These are phyloP conservation scores for Blumeria hordei DNA, from an alignment of 2,329 filamentous ascomycete species.

Conservation along the genomic window DNA sequence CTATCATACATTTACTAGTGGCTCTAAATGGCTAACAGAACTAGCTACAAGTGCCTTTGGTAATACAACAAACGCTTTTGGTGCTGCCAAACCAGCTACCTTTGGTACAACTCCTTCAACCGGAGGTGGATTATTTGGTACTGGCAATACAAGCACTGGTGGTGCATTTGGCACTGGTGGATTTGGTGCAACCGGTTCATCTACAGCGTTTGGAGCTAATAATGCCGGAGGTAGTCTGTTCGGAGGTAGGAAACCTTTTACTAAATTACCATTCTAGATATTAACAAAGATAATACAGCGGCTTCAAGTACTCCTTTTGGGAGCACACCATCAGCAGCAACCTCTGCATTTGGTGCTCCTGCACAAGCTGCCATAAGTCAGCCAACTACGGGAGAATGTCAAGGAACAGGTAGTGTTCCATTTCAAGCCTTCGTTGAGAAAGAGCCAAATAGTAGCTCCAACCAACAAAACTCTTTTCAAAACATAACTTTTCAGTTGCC, in stretches of 20 bases:
- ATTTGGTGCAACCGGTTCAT: slow-evolving; percentile 19
- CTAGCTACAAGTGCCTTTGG: slow-evolving; percentile 20
- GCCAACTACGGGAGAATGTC: slow-evolving; percentile 27
- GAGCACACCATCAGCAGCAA: slow-evolving; percentile 16
- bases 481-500: slow-evolving; percentile 56
- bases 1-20: not conserved
- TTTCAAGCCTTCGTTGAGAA: slow-evolving; percentile 53
- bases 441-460: slow-evolving; percentile 32
- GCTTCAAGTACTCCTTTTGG: slow-evolving; percentile 17
- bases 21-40: slow-evolving; percentile 6
- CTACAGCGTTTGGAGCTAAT: slow-evolving; percentile 11
- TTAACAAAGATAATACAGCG: slow-evolving; percentile 10
- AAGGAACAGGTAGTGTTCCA: slow-evolving; percentile 44
- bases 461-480: slow-evolving; percentile 42
- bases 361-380: slow-evolving; percentile 21
- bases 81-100: slow-evolving; percentile 16
- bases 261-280: not conserved
- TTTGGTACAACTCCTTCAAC: slow-evolving; percentile 23
- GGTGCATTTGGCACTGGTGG: slow-evolving; percentile 17
- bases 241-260: slow-evolving; percentile 7
- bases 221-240: slow-evolving; percentile 11
- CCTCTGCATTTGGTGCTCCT: slow-evolving; percentile 19
- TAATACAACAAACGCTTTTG: slow-evolving; percentile 15
- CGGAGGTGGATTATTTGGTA: slow-evolving; percentile 28
- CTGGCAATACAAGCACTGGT: slow-evolving; percentile 13